Evolutionary conservation across 805 yeast species (phyloP).

Genomic region (Candida taoyuanica): DNA sequence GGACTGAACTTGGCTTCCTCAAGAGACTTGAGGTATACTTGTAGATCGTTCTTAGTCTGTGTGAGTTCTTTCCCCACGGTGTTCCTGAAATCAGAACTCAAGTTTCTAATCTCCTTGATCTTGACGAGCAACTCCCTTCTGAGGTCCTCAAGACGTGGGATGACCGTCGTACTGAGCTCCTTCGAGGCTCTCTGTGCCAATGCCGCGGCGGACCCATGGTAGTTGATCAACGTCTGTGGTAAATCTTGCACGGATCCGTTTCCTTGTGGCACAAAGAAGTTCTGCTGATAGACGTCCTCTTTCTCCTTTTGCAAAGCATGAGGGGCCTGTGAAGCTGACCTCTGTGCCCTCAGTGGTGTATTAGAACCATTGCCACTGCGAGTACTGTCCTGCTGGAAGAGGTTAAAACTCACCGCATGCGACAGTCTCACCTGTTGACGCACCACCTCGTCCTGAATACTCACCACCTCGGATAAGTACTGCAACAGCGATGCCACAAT

Average conservation of each 20-base stretch:
- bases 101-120: conserved; percentile 78
- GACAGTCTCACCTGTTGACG: conserved; percentile 78
- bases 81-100: conserved; percentile 82
- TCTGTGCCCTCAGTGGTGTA: not conserved
- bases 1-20: conserved; percentile 51
- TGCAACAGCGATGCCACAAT: conserved; percentile 69
- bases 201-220: conserved; percentile 56
- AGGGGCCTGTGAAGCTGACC: conserved; percentile 5
- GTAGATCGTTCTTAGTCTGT: conserved; percentile 55
- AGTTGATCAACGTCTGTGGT: conserved; percentile 63
- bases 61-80: conserved; percentile 64
- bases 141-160: conserved; percentile 64
- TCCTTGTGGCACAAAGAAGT: conserved; percentile 72
- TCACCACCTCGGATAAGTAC: conserved; percentile 73
- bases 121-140: conserved; percentile 75
- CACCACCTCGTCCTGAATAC: conserved; percentile 83
- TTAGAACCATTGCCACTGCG: not conserved
- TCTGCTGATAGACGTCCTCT: conserved; percentile 15
- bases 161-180: conserved; percentile 55
- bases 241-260: conserved; percentile 79
- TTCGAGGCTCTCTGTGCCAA: conserved; percentile 54
- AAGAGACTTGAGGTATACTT: conserved; percentile 52
- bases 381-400: conserved; percentile 16
- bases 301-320: conserved; percentile 21
- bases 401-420: conserved; percentile 59